Conservation (phyloP, 768 basidiomycete species). For the Hygrophoropsis aurantiaca region DNA sequence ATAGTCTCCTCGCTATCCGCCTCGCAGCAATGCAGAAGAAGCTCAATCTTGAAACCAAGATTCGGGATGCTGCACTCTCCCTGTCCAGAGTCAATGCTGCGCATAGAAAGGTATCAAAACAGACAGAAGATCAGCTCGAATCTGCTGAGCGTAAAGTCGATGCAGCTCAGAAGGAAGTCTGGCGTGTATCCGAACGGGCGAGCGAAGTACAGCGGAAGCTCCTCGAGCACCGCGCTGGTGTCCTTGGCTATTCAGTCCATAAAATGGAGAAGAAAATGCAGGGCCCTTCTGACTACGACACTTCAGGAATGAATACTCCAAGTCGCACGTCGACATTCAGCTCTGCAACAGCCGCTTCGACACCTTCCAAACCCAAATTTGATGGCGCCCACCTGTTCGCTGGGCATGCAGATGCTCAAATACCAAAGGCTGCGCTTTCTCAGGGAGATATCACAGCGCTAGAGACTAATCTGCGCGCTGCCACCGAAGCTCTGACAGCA, state of each 20-base stretch:
- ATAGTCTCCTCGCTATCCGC: conserved; percentile 66
- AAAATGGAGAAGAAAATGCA: conserved; percentile 60
- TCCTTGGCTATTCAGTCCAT: conserved; percentile 70
- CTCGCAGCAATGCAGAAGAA: conserved; percentile 69
- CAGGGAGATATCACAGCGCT: conserved; percentile 48
- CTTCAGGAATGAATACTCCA: conserved; percentile 54
- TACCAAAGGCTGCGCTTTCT: conserved; percentile 45
- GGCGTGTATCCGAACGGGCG: conserved; percentile 62
- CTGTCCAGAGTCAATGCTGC: conserved; percentile 64
- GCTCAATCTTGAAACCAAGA: conserved; percentile 78
- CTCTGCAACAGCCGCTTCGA: conserved; percentile 42
- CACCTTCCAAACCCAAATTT: conserved; percentile 58
- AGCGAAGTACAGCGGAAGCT: conserved; percentile 63
- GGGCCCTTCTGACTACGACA: conserved; percentile 34
- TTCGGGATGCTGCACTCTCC: conserved; percentile 81
- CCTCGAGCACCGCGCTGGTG: conserved; percentile 81
- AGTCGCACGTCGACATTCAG: conserved; percentile 52
- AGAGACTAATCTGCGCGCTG: conserved; percentile 65
- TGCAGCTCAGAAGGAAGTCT: conserved; percentile 66
- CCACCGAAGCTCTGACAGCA: conserved; percentile 54
- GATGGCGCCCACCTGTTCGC: conserved; percentile 86
- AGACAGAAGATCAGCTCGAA: conserved; percentile 70
- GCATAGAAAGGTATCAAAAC: conserved; percentile 59
- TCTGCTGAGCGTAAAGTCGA: conserved; percentile 74
- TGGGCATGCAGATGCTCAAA: conserved; percentile 68